Percentiles rank a stretch among this genome's conserved stretches.
Conservation (phyloP, 1,284 basidiomycete genomes). For the Cutaneotrichosporon spelunceum region DNA sequence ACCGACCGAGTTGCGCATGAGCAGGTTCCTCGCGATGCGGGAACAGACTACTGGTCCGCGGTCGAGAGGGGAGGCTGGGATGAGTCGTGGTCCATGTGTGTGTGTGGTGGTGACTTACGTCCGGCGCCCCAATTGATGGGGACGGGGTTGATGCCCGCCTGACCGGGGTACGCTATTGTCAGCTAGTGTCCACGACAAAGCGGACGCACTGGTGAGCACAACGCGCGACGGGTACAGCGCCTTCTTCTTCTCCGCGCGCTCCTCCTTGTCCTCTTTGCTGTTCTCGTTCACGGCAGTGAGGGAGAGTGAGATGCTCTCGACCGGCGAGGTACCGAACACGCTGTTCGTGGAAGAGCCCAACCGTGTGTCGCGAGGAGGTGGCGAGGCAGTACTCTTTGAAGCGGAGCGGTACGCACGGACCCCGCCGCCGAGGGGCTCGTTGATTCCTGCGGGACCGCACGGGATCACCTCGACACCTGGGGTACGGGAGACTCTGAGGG, state of each 20-base stretch:
- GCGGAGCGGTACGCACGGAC: slow-evolving; percentile 19
- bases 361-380: slow-evolving; percentile 5
- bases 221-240: slow-evolving; percentile 40
- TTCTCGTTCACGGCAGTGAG: slow-evolving; percentile 20
- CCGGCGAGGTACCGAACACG: slow-evolving; percentile 11
- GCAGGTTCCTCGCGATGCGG: slow-evolving; percentile 77
- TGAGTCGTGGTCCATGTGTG: not conserved
- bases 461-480: slow-evolving; percentile 21
- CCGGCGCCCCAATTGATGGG: slow-evolving; percentile 78
- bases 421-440: slow-evolving; percentile 12
- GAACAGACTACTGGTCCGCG: slow-evolving; percentile 89
- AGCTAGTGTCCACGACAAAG: slow-evolving; percentile 2
- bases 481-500: slow-evolving; percentile 2
- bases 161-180: slow-evolving; percentile 63
- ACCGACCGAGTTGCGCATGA: slow-evolving; percentile 87
- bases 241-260: slow-evolving; percentile 25
- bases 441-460: slow-evolving; percentile 18
- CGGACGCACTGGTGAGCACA: slow-evolving; percentile 38
- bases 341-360: not conserved
- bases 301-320: slow-evolving; percentile 5
- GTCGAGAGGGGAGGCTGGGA: slow-evolving; percentile 32
- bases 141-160: slow-evolving; percentile 70
- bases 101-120: slow-evolving; percentile 36
- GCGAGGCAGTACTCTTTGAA: slow-evolving; percentile 7
- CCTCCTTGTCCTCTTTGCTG: slow-evolving; percentile 12